Base-by-base conservation (phyloP, 1,284 basidiomycete genomes). In the Lignosus rhinocerotis region DNA sequence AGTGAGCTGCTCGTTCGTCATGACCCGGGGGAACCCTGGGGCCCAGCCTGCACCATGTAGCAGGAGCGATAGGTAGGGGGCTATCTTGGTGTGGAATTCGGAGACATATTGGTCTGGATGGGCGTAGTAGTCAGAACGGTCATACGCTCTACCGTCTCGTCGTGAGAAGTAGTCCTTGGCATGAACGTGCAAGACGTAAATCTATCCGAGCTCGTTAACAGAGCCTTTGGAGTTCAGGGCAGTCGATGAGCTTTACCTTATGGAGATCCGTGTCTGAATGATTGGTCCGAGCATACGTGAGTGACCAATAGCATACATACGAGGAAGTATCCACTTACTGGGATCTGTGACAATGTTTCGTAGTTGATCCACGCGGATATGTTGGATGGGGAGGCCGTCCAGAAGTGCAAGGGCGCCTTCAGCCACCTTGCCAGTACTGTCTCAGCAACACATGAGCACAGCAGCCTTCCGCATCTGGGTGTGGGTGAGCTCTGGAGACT, bases 31-130 rank as follows among this genome's bases (percentile, higher is more conserved):
- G 74, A 83, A 95, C 0, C 78, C 80, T 0, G 83, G 79, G 16
- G 84, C 77, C 93, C 94, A 96, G 32, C 93, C 93, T 0, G 88
- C 84, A 8, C 93, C 94, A 64, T 96, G 93, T 51, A 96, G 78
- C 56, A 96, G 81, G 5, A 93, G 81, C 0, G 91, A 93, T 2
- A 93, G 76, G 71, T 92, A 93, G 0, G 92, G 94, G 0, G 92
- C 92, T 41, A 95, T 79, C 90, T 82, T 85, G 14, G 83, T 79
- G 51, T 83, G 79, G 68, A 96, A 95, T 1, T 79, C 75, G 8
- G 90, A 92, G 10, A 72, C 72, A 72, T 90, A 95, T 6, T 76
- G 69, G 16, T 82, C 75, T 0, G 94, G 92, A 51, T 84, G 74
- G 7, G 78, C 71, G 63, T 93, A 93, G 72, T 96, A 96, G 59